These are phyloP conservation scores for Neurospora hispaniola DNA, from an alignment of 495 filamentous ascomycete genomes.

Conservation along the genomic window DNA sequence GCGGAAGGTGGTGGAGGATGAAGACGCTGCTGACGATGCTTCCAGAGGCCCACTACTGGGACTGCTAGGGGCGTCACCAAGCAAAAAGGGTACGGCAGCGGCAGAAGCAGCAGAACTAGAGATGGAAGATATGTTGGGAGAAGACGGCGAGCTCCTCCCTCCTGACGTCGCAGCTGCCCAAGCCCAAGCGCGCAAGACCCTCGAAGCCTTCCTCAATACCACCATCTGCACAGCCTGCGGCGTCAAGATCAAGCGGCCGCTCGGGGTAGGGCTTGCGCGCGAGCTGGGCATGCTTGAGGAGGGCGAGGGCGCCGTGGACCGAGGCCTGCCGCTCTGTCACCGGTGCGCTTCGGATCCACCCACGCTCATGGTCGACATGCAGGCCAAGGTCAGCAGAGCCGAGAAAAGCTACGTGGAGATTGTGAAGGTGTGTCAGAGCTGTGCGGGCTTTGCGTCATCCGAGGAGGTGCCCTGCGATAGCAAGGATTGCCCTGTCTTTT, in stretches of 20 bases:
- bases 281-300: neutral
- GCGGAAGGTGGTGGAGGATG: conserved; percentile 37
- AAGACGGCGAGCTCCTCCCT: neutral
- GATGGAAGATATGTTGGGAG: neutral
- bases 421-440: conserved; percentile 71
- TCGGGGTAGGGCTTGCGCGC: neutral
- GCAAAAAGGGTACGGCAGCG: neutral
- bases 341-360: conserved; percentile 48
- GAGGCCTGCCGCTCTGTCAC: conserved; percentile 42
- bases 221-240: conserved; percentile 71
- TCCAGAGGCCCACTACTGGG: neutral
- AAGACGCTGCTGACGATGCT: neutral
- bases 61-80: neutral
- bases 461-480: conserved; percentile 81
- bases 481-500: conserved; percentile 88
- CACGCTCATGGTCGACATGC: conserved; percentile 50
- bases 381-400: conserved; percentile 45
- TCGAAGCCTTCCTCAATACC: conserved; percentile 81
- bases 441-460: conserved; percentile 56
- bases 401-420: conserved; percentile 58
- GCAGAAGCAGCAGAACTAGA: neutral
- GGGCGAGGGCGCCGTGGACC: neutral
- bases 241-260: conserved; percentile 41
- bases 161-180: conserved; percentile 17
- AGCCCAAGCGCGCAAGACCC: conserved; percentile 43